phyloP scores from a whole-genome alignment of 352 stramenopile species.

The Pythium sp. region DNA sequence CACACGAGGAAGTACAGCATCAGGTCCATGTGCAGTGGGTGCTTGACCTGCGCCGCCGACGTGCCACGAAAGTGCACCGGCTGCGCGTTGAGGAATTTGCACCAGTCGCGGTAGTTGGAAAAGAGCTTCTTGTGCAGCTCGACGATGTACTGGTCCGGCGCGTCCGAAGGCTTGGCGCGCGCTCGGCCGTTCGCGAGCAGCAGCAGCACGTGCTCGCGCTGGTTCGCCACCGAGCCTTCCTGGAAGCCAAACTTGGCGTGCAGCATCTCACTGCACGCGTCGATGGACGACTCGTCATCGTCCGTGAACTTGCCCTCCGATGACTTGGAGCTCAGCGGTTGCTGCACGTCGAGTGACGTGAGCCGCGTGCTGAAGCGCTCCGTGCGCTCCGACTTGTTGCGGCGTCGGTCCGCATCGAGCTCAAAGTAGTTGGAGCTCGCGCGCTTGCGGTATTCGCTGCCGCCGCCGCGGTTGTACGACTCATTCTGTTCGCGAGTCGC shows the following conservation, averaged over 20 bases:
- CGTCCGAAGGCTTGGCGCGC: constrained; percentile 44
- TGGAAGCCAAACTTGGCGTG: constrained; percentile 84
- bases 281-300: constrained; percentile 79
- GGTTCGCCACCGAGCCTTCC: constrained; percentile 77
- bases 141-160: constrained; percentile 52
- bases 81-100: constrained; percentile 53
- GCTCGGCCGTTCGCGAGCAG: constrained; percentile 76
- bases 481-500: constrained; percentile 14
- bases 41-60: constrained; percentile 20
- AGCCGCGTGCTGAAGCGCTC: constrained; percentile 58
- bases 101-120: constrained; percentile 77
- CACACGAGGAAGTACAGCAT: constrained; percentile 97
- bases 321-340: constrained; percentile 21
- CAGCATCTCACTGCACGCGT: constrained; percentile 80
- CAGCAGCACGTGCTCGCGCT: constrained; percentile 80
- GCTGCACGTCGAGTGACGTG: constrained; percentile 53
- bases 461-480: constrained; percentile 7
- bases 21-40: constrained; percentile 85
- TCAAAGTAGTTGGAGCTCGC: constrained; percentile 86
- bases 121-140: constrained; percentile 70
- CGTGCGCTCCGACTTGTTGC: constrained; percentile 68
- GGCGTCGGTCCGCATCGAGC: constrained; percentile 64
- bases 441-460: constrained; percentile 35
- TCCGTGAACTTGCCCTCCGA: constrained; percentile 19
- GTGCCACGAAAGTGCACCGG: constrained; percentile 72